These are phyloP conservation scores for Fusarium equiseti DNA, from an alignment of 2,329 filamentous ascomycete genomes.

Conservation along the genomic window DNA sequence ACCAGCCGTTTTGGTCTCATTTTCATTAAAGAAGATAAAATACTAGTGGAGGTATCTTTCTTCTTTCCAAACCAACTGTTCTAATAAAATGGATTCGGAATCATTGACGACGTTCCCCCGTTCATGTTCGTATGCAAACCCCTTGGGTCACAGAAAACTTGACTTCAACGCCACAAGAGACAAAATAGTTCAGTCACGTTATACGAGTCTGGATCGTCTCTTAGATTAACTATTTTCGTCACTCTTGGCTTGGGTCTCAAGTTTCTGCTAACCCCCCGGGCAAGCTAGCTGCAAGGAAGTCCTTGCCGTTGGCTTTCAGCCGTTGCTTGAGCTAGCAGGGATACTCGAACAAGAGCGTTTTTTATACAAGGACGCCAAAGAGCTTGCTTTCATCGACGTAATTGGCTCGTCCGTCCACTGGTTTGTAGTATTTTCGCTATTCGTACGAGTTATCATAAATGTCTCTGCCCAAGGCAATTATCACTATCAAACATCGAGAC, in stretches of 20 bases:
- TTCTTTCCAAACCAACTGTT: background rate
- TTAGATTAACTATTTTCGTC: background rate
- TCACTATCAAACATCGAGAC: conserved; percentile 36
- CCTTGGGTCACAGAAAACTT: background rate
- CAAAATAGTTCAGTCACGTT: background rate
- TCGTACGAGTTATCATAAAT: conserved; percentile 27
- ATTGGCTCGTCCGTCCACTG: conserved; percentile 8
- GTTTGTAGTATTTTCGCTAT: conserved; percentile 18
- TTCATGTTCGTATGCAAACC: background rate
- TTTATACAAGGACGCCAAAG: conserved; percentile 34
- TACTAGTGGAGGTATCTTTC: conserved; percentile 14
- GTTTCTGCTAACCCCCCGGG: background rate
- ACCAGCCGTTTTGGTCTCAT: conserved; percentile 24
- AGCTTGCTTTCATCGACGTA: conserved; percentile 20
- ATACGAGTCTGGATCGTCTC: background rate
- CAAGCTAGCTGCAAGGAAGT: conserved; percentile 11
- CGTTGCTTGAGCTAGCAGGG: conserved; percentile 40
- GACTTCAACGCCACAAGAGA: background rate
- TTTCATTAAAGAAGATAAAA: conserved; percentile 16
- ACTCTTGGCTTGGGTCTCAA: background rate
- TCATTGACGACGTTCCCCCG: background rate
- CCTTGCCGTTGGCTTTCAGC: conserved; percentile 24
- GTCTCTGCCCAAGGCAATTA: conserved; percentile 24
- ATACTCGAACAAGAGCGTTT: conserved; percentile 34
- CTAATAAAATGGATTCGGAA: background rate